These are phyloP conservation scores for Vanderwaltozyma verrucispora DNA, from an alignment of 805 yeast genomes.

Conservation along the genomic window DNA sequence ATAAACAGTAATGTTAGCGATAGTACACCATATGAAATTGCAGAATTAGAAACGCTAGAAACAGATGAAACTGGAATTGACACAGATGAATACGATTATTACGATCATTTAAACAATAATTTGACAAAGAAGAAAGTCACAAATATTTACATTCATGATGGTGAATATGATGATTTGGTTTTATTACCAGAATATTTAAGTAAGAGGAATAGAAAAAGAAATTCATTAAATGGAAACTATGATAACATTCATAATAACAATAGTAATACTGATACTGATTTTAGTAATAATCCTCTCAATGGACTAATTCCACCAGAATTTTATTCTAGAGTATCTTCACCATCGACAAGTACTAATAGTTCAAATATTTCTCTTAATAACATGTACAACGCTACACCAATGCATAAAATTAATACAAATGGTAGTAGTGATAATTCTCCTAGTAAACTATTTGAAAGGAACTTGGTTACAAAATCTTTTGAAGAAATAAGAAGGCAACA, in stretches of 20 bases:
- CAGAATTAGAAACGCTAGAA: background rate
- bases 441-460: conserved; percentile 15
- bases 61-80: no score
- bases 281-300: conserved; percentile 3
- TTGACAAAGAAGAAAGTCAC: conserved; percentile 7
- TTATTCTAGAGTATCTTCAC: conserved; percentile 26
- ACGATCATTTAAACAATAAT: background rate
- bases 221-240: background rate
- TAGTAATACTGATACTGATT: no score
- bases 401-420: background rate
- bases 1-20: no score
- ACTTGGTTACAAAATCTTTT: conserved; percentile 22
- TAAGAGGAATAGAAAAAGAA: conserved; percentile 3
- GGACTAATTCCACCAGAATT: conserved; percentile 30
- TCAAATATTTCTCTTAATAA: conserved; percentile 19
- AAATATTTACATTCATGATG: conserved; percentile 28
- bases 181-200: background rate
- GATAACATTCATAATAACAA: background rate
- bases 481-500: conserved; percentile 20
- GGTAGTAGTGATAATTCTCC: background rate
- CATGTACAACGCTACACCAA: conserved; percentile 3
- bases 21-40: no score
- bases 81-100: background rate
- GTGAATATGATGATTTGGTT: conserved; percentile 17
- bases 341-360: conserved; percentile 25